Evolutionary conservation across 2,329 filamentous ascomycete genomes (phyloP).

Genomic region (Diplodia corticola): DNA sequence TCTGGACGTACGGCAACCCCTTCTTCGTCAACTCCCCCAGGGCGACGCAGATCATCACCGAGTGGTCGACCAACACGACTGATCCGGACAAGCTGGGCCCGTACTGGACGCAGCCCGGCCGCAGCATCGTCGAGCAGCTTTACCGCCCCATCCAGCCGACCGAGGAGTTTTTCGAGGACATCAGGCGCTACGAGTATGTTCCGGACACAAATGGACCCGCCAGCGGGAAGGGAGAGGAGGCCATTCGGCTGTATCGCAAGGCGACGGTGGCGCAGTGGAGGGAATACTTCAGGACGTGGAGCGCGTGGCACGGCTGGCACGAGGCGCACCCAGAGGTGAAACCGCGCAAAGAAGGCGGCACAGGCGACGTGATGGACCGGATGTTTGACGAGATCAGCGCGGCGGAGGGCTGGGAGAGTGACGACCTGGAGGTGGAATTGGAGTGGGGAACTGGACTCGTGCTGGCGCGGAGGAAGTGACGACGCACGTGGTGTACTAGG

Average conservation of each 20-base stretch:
- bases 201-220: conserved; percentile 47
- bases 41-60: conserved; percentile 56
- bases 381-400: conserved; percentile 61
- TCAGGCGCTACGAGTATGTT: conserved; percentile 59
- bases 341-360: conserved; percentile 55
- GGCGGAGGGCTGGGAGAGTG: conserved; percentile 49
- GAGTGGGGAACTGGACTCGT: conserved; percentile 64
- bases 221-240: conserved; percentile 41
- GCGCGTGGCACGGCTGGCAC: conserved; percentile 60
- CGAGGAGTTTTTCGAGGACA: conserved; percentile 52
- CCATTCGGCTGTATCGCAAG: conserved; percentile 54
- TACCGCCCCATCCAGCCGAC: conserved; percentile 54
- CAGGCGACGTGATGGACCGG: conserved; percentile 63
- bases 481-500: not conserved
- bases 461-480: conserved; percentile 51
- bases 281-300: conserved; percentile 63
- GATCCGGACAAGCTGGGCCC: conserved; percentile 54
- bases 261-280: conserved; percentile 60
- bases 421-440: conserved; percentile 43
- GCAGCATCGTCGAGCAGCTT: conserved; percentile 51
- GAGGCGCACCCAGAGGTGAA: conserved; percentile 54
- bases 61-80: conserved; percentile 55
- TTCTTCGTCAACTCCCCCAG: conserved; percentile 55
- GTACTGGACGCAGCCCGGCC: conserved; percentile 64
- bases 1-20: conserved; percentile 68